Evolutionary conservation across 129 eudicot genomes (phyloP), one percentile per base, ranked within the genome.

Genomic region (Chrysanthemum lavandulifolium): DNA sequence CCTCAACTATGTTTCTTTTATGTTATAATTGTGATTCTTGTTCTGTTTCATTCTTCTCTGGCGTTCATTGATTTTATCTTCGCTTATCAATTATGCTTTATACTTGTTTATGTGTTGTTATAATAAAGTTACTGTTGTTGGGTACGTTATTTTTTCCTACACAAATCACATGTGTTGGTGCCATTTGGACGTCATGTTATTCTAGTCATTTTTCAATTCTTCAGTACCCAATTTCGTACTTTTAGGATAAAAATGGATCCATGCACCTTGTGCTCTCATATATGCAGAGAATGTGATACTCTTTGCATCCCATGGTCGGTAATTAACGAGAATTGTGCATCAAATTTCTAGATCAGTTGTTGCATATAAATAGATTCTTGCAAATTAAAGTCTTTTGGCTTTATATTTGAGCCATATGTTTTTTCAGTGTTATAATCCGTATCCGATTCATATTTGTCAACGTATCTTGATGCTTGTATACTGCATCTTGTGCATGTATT

Each of bases 201-300:
- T 60, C 49, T 58, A 40, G 14, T 59, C 21, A 4, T 65, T 43
- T 65, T 36, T 16, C 14, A 65, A 15, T 9, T 43, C 43, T 52
- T 27, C 53, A 21, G 27, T 9, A 18, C 60, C 60, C 57, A 19
- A 31, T 49, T 61, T 50, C 13, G 29, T 52, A 61, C 61, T 5
- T 53, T 78, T 63, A 4, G 25, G 58, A 63, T 33, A 64, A 19
- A 52, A 71, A 45, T 64, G 73, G 61, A 65, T 72, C 57, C 61
- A 15, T 13, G 61, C 43, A 64, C 48, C 69, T 51, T 71, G 36
- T 71, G 67, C 82, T 65, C 65, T 72, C 31, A 64, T 54, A 53
- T 36, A 36, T 36, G 27, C 11, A 23, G 27, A 50, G 82, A 47
- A 78, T 78, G 50, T 55, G 82, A 78, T 78, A 60, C 82, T 65